Base-by-base conservation (phyloP, 2,329 filamentous ascomycete species). In the Aspergillus caelatus region DNA sequence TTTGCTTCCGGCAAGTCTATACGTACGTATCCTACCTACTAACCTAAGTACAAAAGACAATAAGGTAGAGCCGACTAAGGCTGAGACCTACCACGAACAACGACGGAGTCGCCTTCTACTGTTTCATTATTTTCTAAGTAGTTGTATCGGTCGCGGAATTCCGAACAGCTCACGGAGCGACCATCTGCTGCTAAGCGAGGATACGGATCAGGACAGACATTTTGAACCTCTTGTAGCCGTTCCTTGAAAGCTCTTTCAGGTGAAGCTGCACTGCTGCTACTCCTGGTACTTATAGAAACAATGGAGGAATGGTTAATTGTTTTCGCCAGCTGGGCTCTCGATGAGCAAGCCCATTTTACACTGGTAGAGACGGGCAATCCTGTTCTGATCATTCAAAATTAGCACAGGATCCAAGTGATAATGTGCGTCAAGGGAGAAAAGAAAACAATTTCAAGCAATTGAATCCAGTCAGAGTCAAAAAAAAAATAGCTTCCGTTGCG, bases 1-100 rank as follows among this genome's bases (percentile, higher is more conserved):
- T 78, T 91, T 92, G 70, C 87, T 89, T 68, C 94, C 89, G 60
- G 88, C 85, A 55, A 86, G 83, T 66, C 92, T 91, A 74, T 91
- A 86, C 54, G 89, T 88, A 72, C 85, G 84, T 67, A 97, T 84
- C 75, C 93, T 92, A 78, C 93, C 92, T 89, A 81, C 75, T 74
- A 74, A 71, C 73, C 77, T 83, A 80, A 79, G 75, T 75, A 77
- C 72, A 74, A 63, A 59, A 66, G 61, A 62, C 61, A 65, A 69
- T 50, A 62, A 62, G 62, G 66, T 66, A 66, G 65, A 63, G 60
- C 62, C 65, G 66, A 64, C 55, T 41, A 43, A 67, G 61, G 59
- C 65, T 57, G 63, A 63, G 64, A 75, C 79, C 73, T 81, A 81
- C 80, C 80, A 76, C 77, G 73, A 61, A 82, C 69, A 61, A 78